A percentile compares a stretch with the other conserved stretches of the same genome.
phyloP scores from a whole-genome alignment of 345 rosid genomes.

The Dimocarpus longan region DNA sequence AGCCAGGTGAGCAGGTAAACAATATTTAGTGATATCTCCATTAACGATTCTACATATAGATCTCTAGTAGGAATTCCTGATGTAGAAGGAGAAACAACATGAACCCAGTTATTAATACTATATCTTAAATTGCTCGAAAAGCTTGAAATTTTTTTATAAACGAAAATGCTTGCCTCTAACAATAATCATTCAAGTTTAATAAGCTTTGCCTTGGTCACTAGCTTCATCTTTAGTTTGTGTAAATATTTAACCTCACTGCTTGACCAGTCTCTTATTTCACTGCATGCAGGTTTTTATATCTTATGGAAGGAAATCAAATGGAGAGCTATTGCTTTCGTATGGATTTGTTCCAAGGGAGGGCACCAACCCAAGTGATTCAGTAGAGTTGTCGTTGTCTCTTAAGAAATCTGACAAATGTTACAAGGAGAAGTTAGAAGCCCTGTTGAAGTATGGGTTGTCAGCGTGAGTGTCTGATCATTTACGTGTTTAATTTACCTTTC shows the following conservation, averaged over 20 bases:
- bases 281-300: slow-evolving; percentile 92
- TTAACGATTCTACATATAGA: slow-evolving; percentile 3
- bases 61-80: not conserved
- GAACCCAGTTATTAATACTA: not conserved
- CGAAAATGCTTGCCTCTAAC: not conserved
- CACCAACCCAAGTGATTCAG: slow-evolving; percentile 88
- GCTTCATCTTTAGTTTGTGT: not conserved
- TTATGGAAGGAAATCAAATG: slow-evolving; percentile 90
- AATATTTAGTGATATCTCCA: slow-evolving; percentile 9
- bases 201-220: too few relatives aligned
- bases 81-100: not conserved
- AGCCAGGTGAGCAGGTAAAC: slow-evolving; percentile 98
- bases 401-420: slow-evolving; percentile 77
- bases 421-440: slow-evolving; percentile 75
- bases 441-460: slow-evolving; percentile 76
- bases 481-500: not conserved
- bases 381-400: slow-evolving; percentile 69
- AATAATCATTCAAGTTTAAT: too few relatives aligned
- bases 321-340: slow-evolving; percentile 87
- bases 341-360: slow-evolving; percentile 97
- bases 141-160: not conserved
- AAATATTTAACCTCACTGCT: not conserved
- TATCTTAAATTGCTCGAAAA: not conserved
- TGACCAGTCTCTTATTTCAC: slow-evolving; percentile 1
- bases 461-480: slow-evolving; percentile 47